Evolutionary conservation across 139 green algal species (phyloP).

Genomic region (Micromonas commoda): DNA sequence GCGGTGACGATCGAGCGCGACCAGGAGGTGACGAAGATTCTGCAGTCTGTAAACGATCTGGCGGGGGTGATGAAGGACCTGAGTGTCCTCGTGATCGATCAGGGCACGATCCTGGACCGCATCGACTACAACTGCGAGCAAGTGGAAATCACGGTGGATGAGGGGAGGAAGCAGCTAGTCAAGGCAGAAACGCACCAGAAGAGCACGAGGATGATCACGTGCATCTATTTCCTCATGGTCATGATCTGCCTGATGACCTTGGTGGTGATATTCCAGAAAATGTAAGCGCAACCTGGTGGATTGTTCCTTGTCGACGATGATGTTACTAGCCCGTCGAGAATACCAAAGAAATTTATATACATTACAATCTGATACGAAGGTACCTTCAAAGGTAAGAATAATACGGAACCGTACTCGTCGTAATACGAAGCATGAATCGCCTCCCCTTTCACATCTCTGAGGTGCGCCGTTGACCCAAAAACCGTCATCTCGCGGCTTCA

Average conservation of each 20-base stretch:
- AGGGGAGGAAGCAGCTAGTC: conserved; percentile 79
- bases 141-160: conserved; percentile 58
- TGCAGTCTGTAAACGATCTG: conserved; percentile 70
- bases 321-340: too few relatives aligned
- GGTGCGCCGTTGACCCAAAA: too few relatives aligned
- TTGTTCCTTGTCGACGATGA: too few relatives aligned
- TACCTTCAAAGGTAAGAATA: too few relatives aligned
- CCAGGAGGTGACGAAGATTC: conserved; percentile 73
- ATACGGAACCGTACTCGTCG: too few relatives aligned
- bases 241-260: conserved; percentile 80
- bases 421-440: too few relatives aligned
- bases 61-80: conserved; percentile 95
- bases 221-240: conserved; percentile 83
- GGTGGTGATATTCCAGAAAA: conserved; percentile 58
- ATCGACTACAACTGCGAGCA: conserved; percentile 91
- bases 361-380: too few relatives aligned
- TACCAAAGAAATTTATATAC: too few relatives aligned
- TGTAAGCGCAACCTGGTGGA: not conserved
- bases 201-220: conserved; percentile 65
- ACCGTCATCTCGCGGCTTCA: too few relatives aligned
- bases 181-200: conserved; percentile 86
- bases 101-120: conserved; percentile 92
- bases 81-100: conserved; percentile 90
- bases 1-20: conserved; percentile 69
- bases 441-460: too few relatives aligned